Base-by-base conservation (phyloP, 192 early-diverging fungal genomes). In the Backusella westeae region DNA sequence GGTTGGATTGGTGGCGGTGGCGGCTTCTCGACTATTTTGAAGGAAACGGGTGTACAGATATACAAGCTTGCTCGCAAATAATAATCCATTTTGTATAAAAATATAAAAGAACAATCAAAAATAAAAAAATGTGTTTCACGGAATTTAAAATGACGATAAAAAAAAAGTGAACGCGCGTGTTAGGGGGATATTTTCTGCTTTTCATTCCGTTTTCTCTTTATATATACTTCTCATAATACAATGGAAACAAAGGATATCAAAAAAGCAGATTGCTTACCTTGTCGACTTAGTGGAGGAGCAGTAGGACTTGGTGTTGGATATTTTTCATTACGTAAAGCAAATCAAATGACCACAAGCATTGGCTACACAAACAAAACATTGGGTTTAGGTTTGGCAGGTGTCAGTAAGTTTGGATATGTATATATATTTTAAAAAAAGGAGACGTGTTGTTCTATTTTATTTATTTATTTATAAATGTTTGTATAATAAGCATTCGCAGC, bases 351-450 rank as follows among this genome's bases (percentile, higher is more conserved):
- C 17, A 68, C 35, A 35, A 68, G 29, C 29, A 36, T 68, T 35
- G 67, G 67, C 15, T 35, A 36, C 17, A 68, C 67, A 36, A 68
- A 68, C 67, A 68, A 68, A 68, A 21, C 34, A 35, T 34, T 68
- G 3, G 67, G 67, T 36, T 68, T 68, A 21, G 67, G 67, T 68
- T 34, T 68, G 29, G 67, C 67, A 68, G 67, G 67, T 68, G 67
- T 68, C 29, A 35, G 67, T 68, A 68, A 68, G 67, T 68, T 26
- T 29, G 32, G 2, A 3, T 3, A 32, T 32, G 5, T n/a, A n/a
- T 23, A 23, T 23, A 23, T 23, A 23, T 23, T 32, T 32, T 32
- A 0, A 1, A 1, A 21, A 53, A 53, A n/a, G 4, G n/a, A 53
- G 9, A 63, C 12, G 3, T 29, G 21, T 8, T 63, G 17, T 49